Evolutionary conservation across 257 asterid genomes (phyloP).

Genomic region (Solanum chiquidenum): DNA sequence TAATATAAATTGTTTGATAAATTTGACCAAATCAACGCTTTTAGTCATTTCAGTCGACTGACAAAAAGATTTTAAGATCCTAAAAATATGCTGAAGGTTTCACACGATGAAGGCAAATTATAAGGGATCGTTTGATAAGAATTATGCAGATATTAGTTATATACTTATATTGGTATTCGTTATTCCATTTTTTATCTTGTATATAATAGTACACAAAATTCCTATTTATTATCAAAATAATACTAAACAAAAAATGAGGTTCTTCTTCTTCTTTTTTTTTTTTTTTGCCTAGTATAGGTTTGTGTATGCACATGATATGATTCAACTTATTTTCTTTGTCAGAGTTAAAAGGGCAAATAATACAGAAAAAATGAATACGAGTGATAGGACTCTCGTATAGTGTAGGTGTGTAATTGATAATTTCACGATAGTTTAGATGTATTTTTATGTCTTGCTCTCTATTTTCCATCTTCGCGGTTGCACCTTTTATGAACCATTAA

Average conservation of each 20-base stretch:
- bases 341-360: background rate
- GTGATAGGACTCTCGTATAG: background rate
- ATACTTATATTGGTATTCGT: rapidly evolving
- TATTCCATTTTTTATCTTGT: too few species aligned
- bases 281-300: too few species aligned
- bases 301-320: background rate
- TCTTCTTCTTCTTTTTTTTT: too few species aligned
- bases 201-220: background rate
- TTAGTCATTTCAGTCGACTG: background rate
- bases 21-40: background rate
- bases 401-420: too few species aligned
- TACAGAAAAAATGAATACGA: background rate
- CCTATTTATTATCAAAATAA: too few species aligned
- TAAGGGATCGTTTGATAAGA: too few species aligned
- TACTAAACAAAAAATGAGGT: too few species aligned
- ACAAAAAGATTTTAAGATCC: background rate
- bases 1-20: background rate
- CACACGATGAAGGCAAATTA: background rate
- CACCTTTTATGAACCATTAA: background rate
- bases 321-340: background rate
- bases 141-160: too few species aligned
- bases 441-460: background rate
- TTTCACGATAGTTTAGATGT: background rate
- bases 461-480: background rate
- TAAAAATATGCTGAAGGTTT: background rate